Evolutionary conservation across 2,329 filamentous ascomycete genomes (phyloP).

Genomic region (Fusarium nelsonii): DNA sequence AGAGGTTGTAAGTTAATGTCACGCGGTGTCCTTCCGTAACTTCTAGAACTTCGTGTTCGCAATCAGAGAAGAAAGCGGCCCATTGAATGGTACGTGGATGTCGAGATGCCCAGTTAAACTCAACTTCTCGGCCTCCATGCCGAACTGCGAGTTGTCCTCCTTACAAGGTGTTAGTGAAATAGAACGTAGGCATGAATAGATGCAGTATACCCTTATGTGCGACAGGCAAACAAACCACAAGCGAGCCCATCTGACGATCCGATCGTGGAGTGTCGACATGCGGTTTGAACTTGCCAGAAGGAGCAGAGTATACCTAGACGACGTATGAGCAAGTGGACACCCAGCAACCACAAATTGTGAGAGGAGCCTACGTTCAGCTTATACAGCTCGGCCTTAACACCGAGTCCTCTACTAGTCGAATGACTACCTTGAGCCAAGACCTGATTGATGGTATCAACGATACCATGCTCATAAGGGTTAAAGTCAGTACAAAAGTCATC

Average conservation of each 20-base stretch:
- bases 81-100: constrained; percentile 51
- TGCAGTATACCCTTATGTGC: constrained; percentile 38
- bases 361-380: constrained; percentile 63
- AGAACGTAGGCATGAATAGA: background rate
- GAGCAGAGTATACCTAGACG: constrained; percentile 62
- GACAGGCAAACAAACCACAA: constrained; percentile 64
- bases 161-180: background rate
- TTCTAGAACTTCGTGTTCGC: constrained; percentile 64
- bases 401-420: constrained; percentile 34
- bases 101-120: constrained; percentile 57
- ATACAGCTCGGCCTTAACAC: constrained; percentile 66
- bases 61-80: constrained; percentile 67
- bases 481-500: constrained; percentile 62
- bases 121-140: constrained; percentile 52
- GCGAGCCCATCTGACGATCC: constrained; percentile 62
- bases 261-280: constrained; percentile 68
- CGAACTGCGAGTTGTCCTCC: constrained; percentile 60
- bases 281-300: constrained; percentile 62
- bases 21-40: constrained; percentile 64
- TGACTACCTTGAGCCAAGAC: constrained; percentile 54
- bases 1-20: constrained; percentile 70
- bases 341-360: rapidly evolving
- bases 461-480: constrained; percentile 63
- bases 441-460: constrained; percentile 64
- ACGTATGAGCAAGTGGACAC: rapidly evolving